phyloP scores from a whole-genome alignment of 1,139 yeast species.

The Pichia inconspicua region DNA sequence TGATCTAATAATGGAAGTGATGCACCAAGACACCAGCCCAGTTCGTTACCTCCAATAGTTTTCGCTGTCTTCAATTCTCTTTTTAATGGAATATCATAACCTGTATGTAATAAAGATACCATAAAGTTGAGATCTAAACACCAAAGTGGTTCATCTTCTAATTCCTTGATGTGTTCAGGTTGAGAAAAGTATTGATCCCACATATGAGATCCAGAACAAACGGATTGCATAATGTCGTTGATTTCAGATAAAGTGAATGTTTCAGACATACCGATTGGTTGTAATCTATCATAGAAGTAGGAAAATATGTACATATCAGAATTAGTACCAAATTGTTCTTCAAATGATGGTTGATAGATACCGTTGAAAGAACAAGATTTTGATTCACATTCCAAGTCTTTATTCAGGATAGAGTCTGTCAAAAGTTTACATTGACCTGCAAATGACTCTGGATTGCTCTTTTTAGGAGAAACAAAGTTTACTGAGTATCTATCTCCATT shows the following conservation, averaged over 20 bases:
- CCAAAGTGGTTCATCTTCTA: constrained; percentile 82
- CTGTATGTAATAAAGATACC: constrained; percentile 82
- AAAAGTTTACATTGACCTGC: constrained; percentile 74
- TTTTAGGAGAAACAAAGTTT: constrained; percentile 65
- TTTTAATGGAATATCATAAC: constrained; percentile 85
- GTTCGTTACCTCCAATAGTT: constrained; percentile 77
- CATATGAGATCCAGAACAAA: constrained; percentile 70
- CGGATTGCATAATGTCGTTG: constrained; percentile 70
- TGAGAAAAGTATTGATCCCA: constrained; percentile 41
- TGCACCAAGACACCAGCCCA: constrained; percentile 99
- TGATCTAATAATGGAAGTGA: constrained; percentile 79
- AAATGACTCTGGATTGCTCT: constrained; percentile 31
- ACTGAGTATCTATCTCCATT: constrained; percentile 49
- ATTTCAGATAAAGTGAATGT: constrained; percentile 82
- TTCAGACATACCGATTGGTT: constrained; percentile 89
- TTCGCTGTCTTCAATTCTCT: constrained; percentile 91
- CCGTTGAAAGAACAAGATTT: constrained; percentile 96
- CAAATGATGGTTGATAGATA: constrained; percentile 88
- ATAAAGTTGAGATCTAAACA: constrained; percentile 88
- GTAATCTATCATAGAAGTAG: constrained; percentile 88
- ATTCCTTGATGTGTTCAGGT: constrained; percentile 37
- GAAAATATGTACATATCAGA: constrained; percentile 85
- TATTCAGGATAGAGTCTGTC: constrained; percentile 76
- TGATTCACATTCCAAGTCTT: constrained; percentile 63
- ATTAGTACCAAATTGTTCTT: constrained; percentile 58